These are phyloP conservation scores for Raphanus raphanistrum DNA, from an alignment of 345 rosid genomes.

Conservation along the genomic window DNA sequence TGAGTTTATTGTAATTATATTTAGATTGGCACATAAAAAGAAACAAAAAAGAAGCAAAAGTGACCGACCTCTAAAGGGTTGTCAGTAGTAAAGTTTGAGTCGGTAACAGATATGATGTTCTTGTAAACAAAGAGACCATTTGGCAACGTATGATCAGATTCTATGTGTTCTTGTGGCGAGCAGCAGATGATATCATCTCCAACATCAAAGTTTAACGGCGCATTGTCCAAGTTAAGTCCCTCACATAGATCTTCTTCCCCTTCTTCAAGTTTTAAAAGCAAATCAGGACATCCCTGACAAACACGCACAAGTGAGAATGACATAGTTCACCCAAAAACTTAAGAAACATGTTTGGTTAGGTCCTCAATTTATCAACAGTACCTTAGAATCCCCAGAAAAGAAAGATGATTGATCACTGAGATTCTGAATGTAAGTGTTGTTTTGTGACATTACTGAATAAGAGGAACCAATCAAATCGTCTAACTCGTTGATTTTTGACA, in stretches of 20 bases:
- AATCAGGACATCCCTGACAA: conserved; percentile 26
- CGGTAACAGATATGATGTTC: conserved; percentile 21
- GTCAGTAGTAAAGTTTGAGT: conserved; percentile 27
- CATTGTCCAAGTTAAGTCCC: conserved; percentile 53
- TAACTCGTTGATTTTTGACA: conserved; percentile 7
- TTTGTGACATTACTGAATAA: conserved; percentile 32
- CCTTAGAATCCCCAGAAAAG: conserved; percentile 43
- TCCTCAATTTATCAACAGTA: neutral
- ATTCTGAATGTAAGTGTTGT: conserved; percentile 30
- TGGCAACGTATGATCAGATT: conserved; percentile 43
- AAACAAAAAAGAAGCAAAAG: neutral
- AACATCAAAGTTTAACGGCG: conserved; percentile 49
- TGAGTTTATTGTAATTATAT: neutral
- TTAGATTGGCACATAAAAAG: neutral
- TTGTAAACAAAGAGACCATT: conserved; percentile 37
- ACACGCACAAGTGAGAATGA: neutral
- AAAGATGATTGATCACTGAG: conserved; percentile 47
- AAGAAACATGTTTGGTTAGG: neutral
- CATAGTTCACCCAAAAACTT: conserved; percentile 4
- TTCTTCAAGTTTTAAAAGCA: conserved; percentile 37
- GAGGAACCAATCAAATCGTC: conserved; percentile 23
- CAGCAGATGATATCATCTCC: conserved; percentile 53
- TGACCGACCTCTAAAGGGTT: conserved; percentile 29
- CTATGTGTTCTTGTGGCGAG: conserved; percentile 39
- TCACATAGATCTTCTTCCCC: conserved; percentile 55